phyloP scores from a whole-genome alignment of 2,329 filamentous ascomycete genomes.

The Aspergillus sp. region DNA sequence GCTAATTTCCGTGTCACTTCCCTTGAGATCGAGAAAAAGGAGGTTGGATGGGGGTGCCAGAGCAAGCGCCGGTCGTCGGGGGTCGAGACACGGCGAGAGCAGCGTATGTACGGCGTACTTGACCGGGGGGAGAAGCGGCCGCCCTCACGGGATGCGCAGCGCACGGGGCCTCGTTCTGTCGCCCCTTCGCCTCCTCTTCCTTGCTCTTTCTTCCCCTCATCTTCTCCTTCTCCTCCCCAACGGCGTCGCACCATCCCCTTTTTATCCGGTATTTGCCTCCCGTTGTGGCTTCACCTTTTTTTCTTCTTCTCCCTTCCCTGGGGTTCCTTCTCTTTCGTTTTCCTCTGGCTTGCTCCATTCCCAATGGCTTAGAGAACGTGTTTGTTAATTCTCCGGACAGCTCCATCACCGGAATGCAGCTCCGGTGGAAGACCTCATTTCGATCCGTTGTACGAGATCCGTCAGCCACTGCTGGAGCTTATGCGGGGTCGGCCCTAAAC shows the following conservation, averaged over 20 bases:
- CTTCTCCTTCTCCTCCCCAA: neutral
- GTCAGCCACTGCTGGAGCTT: neutral
- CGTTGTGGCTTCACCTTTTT: neutral
- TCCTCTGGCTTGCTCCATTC: neutral
- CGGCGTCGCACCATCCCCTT: neutral
- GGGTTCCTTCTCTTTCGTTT: neutral
- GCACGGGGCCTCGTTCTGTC: neutral
- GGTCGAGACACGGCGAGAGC: too few species aligned
- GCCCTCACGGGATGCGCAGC: neutral
- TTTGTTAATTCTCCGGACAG: neutral
- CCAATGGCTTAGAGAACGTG: neutral
- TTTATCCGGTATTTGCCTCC: neutral
- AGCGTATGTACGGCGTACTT: too few species aligned
- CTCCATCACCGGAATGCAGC: neutral
- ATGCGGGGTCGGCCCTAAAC: neutral
- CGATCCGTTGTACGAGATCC: neutral
- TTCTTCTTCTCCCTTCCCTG: neutral
- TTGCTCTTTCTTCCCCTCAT: neutral
- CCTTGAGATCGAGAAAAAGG: too few species aligned
- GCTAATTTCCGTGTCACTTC: neutral
- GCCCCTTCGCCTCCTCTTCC: neutral
- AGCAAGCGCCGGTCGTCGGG: too few species aligned
- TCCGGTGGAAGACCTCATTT: neutral
- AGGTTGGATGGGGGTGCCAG: too few species aligned
- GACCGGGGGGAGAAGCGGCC: too few species aligned